Evolutionary conservation across 2,329 filamentous ascomycete genomes (phyloP).

Genomic region (Talaromyces sp.): DNA sequence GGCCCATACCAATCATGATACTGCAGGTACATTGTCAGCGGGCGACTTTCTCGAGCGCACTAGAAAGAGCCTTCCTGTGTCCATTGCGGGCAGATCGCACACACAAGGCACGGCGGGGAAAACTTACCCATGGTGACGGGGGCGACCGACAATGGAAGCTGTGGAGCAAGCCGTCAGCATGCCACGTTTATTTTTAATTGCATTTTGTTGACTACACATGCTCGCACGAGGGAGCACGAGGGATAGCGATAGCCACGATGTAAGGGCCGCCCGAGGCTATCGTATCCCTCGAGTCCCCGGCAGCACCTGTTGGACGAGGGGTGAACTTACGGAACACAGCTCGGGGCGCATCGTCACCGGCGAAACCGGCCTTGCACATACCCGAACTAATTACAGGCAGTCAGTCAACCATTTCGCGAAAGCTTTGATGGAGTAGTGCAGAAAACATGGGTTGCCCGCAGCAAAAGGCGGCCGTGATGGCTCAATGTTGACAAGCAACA

Average conservation of each 20-base stretch:
- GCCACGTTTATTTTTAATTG: slow-evolving; percentile 1
- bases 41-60: slow-evolving; percentile 1
- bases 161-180: slow-evolving; percentile 16
- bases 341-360: slow-evolving; percentile 99
- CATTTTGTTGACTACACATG: slow-evolving; percentile 10
- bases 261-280: slow-evolving; percentile 20
- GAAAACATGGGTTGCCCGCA: slow-evolving; percentile 10
- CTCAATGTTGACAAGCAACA: slow-evolving; percentile 1
- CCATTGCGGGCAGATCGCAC: neutral
- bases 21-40: slow-evolving; percentile 42
- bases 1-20: slow-evolving; percentile 99
- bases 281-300: slow-evolving; percentile 3
- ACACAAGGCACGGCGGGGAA: slow-evolving; percentile 7
- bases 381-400: slow-evolving; percentile 68
- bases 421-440: neutral
- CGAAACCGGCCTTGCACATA: slow-evolving; percentile 99
- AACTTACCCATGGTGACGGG: slow-evolving; percentile 98
- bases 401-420: slow-evolving; percentile 19
- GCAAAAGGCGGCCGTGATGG: neutral
- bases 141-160: slow-evolving; percentile 99
- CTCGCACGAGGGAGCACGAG: slow-evolving; percentile 41
- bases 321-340: slow-evolving; percentile 97
- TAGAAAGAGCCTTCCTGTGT: neutral
- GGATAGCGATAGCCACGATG: slow-evolving; percentile 17
- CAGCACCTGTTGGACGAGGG: slow-evolving; percentile 14